Conservation (phyloP, 2,329 filamentous ascomycete genomes). For the Clarireedia hainanense region DNA sequence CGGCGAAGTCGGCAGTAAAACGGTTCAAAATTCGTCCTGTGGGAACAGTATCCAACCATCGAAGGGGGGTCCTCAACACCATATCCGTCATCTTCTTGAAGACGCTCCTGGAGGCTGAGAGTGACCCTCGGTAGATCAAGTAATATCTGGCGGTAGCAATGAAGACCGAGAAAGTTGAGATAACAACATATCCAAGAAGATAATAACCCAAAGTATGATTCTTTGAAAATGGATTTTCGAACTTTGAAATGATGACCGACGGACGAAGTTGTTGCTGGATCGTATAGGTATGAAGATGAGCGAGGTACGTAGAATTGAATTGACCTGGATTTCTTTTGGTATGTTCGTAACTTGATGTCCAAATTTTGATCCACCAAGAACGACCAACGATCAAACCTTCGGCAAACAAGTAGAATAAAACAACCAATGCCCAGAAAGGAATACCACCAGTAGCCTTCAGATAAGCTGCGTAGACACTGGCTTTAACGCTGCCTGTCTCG, state of each 20-base stretch:
- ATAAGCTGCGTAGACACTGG: constrained; percentile 58
- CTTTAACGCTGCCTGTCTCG: constrained; percentile 60
- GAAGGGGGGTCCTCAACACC: constrained; percentile 60
- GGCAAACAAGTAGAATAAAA: constrained; percentile 41
- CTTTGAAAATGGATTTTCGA: constrained; percentile 1
- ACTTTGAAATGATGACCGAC: constrained; percentile 17
- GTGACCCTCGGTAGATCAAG: constrained; percentile 53
- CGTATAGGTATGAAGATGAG: constrained; percentile 1
- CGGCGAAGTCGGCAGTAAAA: constrained; percentile 67
- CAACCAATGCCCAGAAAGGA: constrained; percentile 48
- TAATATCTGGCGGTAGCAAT: constrained; percentile 43
- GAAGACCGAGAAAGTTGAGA: constrained; percentile 48
- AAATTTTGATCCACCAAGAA: constrained; percentile 56
- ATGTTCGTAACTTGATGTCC: constrained; percentile 42
- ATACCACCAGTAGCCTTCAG: constrained; percentile 56
- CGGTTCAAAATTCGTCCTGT: constrained; percentile 68
- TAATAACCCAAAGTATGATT: constrained; percentile 42
- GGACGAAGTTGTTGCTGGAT: constrained; percentile 30
- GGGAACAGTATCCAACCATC: constrained; percentile 72
- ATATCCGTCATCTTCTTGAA: constrained; percentile 58
- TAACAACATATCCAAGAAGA: constrained; percentile 54
- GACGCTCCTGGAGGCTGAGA: constrained; percentile 56
- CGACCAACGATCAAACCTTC: constrained; percentile 31
- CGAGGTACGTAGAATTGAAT: constrained; percentile 3
- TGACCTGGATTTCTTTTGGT: constrained; percentile 8